Conservation (phyloP, 208 protist species). For the Herpetomonas samuelpessoai region DNA sequence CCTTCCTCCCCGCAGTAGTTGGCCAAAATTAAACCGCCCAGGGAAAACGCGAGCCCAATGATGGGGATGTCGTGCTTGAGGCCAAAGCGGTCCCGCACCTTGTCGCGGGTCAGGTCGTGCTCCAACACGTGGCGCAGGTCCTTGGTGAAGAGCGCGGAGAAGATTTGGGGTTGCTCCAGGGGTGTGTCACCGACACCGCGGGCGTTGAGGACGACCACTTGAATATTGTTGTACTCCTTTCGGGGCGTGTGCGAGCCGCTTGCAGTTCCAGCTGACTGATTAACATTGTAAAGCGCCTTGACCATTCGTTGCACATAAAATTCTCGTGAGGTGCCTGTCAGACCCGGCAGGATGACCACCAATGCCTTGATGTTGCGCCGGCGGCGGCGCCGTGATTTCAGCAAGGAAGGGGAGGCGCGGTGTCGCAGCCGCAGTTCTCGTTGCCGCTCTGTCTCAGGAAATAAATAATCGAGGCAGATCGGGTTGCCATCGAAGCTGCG, state of each 20-base stretch:
- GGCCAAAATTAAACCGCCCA: constrained; percentile 57
- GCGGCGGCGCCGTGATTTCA: neutral
- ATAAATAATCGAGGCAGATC: constrained; percentile 57
- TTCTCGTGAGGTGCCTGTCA: constrained; percentile 43
- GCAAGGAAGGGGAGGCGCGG: neutral
- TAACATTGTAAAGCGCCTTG: constrained; percentile 15
- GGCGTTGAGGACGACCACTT: constrained; percentile 49
- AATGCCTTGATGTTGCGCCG: constrained; percentile 22
- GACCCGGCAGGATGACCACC: constrained; percentile 59
- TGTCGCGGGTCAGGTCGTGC: constrained; percentile 22
- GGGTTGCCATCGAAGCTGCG: constrained; percentile 45
- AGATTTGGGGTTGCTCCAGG: constrained; percentile 49
- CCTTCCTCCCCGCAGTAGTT: constrained; percentile 66
- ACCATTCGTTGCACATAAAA: constrained; percentile 56
- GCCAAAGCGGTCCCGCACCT: constrained; percentile 11
- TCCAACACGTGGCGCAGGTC: constrained; percentile 54
- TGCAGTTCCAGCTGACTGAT: neutral
- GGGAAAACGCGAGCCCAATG: constrained; percentile 56
- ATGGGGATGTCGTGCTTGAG: constrained; percentile 29
- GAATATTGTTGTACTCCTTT: constrained; percentile 4
- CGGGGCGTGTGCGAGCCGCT: neutral
- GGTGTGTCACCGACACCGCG: constrained; percentile 58
- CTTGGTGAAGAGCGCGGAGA: constrained; percentile 50
- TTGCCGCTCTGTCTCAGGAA: constrained; percentile 9
- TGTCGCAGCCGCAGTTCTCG: neutral